Base-by-base conservation (phyloP, 2,329 filamentous ascomycete species). In the Fusarium caatingaense region DNA sequence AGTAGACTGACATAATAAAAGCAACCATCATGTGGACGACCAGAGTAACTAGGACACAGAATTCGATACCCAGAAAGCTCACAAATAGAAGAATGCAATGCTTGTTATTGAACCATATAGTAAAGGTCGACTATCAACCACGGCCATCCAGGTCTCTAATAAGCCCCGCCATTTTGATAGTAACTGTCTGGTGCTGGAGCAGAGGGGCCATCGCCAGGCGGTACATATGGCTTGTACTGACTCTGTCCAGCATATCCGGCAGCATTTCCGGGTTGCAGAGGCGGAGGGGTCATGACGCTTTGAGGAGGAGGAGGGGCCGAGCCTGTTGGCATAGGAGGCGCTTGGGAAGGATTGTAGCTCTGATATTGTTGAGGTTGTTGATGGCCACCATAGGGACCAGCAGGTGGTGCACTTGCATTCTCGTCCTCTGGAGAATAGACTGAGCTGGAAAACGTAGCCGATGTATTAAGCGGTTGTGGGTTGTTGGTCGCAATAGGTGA, bases 401-500 rank as follows among this genome's bases (percentile, higher is more conserved):
- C 72, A 8, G 78, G 74, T 63, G 76, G 67, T 65, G 77, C 67
- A 58, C 74, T 72, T 54, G 76, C 67, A 58, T 77, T 68, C 60
- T 78, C 68, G 51, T 75, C 84, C 12, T 88, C 85, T 8, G 83
- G 80, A 7, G 84, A 83, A 73, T 86, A 85, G 30, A 80, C 81
- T 1, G 84, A 84, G 44, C 82, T 82, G 5, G 83, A 80, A 71
- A 83, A 87, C 3, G 83, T 80, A 23, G 80, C 79, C 18, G 79
- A 77, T 46, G 81, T 80, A 67, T 76, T 80, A 30, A 49, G 63
- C 30, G 58, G 63, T 20, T 66, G 63, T 44, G 82, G 81, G 74
- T 84, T 85, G 76, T 86, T 84, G 8, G 84, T 78, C 15, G 84
- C 87, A 41, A 92, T 85, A 44, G 92, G 92, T 6, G 91, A 92